A percentile compares a stretch with the other conserved stretches of the same genome.
Evolutionary conservation across 345 rosid genomes (phyloP).

Genomic region (Rhodamnia argentea): DNA sequence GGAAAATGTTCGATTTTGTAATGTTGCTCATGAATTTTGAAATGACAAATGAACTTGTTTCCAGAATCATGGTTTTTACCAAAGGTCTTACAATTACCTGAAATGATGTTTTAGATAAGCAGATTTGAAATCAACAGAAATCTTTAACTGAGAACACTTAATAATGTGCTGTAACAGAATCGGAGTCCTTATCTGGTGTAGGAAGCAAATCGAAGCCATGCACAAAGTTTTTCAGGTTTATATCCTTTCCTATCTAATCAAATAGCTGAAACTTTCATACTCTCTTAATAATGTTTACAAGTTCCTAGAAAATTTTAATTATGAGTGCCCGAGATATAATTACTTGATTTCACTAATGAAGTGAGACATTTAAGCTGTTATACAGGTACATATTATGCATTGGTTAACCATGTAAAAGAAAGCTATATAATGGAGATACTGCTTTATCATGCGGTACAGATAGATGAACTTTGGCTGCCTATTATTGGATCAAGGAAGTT

Average conservation of each 20-base stretch:
- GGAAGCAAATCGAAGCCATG: conserved; percentile 99
- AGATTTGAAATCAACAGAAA: conserved; percentile 12
- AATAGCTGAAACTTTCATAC: conserved; percentile 14
- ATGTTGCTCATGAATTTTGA: neutral
- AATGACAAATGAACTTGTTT: neutral
- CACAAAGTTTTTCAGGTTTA: conserved; percentile 99
- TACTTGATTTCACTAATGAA: conserved; percentile 19
- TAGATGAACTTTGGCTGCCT: conserved; percentile 6
- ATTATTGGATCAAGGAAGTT: conserved; percentile 2
- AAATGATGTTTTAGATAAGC: neutral
- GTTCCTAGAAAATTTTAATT: neutral
- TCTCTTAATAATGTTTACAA: conserved; percentile 8
- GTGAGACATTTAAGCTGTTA: conserved; percentile 19
- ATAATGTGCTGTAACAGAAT: conserved; percentile 85
- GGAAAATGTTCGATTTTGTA: neutral
- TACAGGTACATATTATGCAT: conserved; percentile 30
- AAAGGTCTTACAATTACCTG: neutral
- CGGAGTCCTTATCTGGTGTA: conserved; percentile 86
- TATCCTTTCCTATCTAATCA: conserved; percentile 49
- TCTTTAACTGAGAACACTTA: conserved; percentile 29
- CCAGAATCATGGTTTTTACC: neutral
- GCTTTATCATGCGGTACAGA: conserved; percentile 9
- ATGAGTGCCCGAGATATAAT: conserved; percentile 12
- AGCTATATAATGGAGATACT: conserved; percentile 15
- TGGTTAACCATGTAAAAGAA: conserved; percentile 19